Evolutionary conservation across 441 rosid species (phyloP).

Genomic region (Adansonia madagascariensis): DNA sequence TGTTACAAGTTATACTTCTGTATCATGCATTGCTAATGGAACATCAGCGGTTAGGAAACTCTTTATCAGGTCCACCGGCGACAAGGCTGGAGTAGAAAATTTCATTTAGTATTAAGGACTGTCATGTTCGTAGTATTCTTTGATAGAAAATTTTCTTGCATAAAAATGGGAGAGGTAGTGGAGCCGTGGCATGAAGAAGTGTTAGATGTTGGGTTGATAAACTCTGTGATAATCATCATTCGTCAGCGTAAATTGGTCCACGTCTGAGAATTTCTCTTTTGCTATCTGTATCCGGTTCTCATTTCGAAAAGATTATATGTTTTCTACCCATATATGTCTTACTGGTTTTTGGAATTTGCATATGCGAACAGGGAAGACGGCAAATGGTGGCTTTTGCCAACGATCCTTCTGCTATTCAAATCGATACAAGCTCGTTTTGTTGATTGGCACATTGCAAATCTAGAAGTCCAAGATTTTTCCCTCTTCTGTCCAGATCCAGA

Average conservation of each 20-base stretch:
- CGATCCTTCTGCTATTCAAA: constrained; percentile 69
- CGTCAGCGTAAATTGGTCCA: neutral
- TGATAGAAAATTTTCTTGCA: neutral
- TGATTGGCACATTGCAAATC: constrained; percentile 93
- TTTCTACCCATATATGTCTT: neutral
- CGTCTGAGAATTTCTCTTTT: neutral
- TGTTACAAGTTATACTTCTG: neutral
- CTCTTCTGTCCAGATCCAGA: constrained; percentile 86
- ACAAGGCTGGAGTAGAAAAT: neutral
- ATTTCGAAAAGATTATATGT: neutral
- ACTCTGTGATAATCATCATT: neutral
- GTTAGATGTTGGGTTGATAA: constrained; percentile 9
- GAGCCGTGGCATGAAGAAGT: neutral
- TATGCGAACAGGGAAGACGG: constrained; percentile 68
- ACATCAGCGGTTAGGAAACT: neutral
- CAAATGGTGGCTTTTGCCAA: constrained; percentile 94
- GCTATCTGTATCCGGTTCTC: neutral
- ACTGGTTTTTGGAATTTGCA: constrained; percentile 21
- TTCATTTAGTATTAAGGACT: neutral
- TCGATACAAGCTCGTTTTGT: constrained; percentile 80
- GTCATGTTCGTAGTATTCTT: neutral
- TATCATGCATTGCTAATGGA: neutral
- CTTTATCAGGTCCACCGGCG: neutral
- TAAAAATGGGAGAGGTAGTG: neutral
- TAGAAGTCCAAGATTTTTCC: constrained; percentile 80